phyloP scores from a whole-genome alignment of 352 stramenopile genomes.

The Phytophthora pistaciae region DNA sequence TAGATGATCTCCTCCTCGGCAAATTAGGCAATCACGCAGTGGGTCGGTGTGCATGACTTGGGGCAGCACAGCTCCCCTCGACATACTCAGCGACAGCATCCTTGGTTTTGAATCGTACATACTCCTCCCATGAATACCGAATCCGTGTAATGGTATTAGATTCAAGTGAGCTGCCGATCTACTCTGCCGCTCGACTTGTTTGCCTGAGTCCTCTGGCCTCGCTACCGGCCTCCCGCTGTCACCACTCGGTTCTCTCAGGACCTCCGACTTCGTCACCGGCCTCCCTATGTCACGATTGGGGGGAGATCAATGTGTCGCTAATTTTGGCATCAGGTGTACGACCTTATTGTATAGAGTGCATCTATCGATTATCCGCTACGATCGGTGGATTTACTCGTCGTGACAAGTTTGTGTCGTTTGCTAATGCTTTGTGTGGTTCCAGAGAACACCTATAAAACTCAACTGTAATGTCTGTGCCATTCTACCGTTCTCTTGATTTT shows the following conservation, averaged over 20 bases:
- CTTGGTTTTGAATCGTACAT: background rate
- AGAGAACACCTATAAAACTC: too few species aligned
- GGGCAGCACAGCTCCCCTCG: background rate
- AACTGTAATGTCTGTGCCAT: too few species aligned
- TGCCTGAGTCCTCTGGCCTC: background rate
- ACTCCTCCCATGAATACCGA: background rate
- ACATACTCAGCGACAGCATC: background rate
- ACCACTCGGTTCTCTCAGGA: background rate
- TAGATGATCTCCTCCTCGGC: background rate
- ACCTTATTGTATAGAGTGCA: too few species aligned
- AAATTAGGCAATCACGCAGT: background rate
- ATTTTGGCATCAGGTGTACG: too few species aligned
- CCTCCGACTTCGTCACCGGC: too few species aligned
- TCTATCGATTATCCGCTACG: too few species aligned
- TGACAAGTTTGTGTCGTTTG: too few species aligned
- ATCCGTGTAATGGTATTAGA: background rate
- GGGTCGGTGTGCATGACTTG: background rate
- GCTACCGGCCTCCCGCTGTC: background rate
- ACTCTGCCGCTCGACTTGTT: background rate
- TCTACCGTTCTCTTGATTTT: too few species aligned
- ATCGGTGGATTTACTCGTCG: too few species aligned
- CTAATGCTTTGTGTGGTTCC: too few species aligned
- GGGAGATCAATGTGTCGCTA: too few species aligned
- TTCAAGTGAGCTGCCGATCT: background rate
- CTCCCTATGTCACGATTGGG: too few species aligned